These are phyloP conservation scores for Salvia miltiorrhiza DNA, from an alignment of 257 asterid species.

Conservation along the genomic window DNA sequence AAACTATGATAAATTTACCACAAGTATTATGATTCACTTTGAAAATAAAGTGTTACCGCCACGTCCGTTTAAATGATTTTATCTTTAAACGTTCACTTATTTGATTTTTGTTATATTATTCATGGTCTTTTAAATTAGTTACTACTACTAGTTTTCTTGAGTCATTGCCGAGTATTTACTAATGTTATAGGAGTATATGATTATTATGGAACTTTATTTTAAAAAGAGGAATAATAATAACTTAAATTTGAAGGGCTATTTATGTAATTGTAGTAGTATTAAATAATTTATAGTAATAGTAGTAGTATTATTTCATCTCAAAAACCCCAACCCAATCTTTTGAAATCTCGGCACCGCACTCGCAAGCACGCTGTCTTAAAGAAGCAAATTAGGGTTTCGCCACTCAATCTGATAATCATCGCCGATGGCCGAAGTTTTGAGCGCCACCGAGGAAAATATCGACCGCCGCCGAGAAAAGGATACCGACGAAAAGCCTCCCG, in stretches of 20 bases:
- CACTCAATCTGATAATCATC: slow-evolving; percentile 12
- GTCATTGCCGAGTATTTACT: no score
- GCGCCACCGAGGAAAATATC: slow-evolving; percentile 33
- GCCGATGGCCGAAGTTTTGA: slow-evolving; percentile 49
- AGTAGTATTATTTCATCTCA: not conserved
- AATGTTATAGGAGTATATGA: no score
- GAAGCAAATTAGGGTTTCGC: slow-evolving; percentile 36
- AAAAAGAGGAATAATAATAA: no score
- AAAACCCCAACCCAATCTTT: slow-evolving; percentile 23
- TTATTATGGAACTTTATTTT: no score
- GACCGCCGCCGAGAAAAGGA: slow-evolving; percentile 32
- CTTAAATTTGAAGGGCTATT: not conserved
- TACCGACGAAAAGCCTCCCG: slow-evolving; percentile 33
- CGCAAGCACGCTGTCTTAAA: not conserved
- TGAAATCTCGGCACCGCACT: slow-evolving; percentile 1
- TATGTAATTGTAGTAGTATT: not conserved
- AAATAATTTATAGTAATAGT: not conserved
- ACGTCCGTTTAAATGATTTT: no score
- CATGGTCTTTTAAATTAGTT: no score
- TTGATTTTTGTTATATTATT: no score
- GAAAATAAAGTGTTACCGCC: no score
- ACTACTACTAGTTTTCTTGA: no score
- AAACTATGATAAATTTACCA: no score
- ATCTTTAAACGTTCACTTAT: no score
- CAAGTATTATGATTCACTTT: no score